Base-by-base conservation (phyloP, 345 rosid species). In the Pistacia atlantica region DNA sequence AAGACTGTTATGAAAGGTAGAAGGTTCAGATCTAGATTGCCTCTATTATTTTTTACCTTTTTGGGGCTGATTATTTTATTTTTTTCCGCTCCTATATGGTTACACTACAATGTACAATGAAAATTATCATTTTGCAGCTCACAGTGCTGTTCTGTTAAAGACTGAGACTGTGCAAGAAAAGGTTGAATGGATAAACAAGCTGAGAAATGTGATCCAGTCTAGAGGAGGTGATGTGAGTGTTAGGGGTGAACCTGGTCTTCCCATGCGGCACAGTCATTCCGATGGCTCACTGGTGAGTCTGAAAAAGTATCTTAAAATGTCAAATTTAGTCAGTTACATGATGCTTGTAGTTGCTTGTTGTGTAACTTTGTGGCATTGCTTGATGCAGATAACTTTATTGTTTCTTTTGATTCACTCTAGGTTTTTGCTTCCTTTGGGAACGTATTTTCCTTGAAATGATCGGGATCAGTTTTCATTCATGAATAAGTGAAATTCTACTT, bases 1-100 rank as follows among this genome's bases (percentile, higher is more conserved):
- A 94, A 96, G 87, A 92, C 97, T 64, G 95, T 96, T 80, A 62
- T 96, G 75, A 96, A 96, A 90, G 97, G 99, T 94, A 78, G 25
- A 25, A 25, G 25, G 25, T 25, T 25, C 25, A 25, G 25, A 25
- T 25, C 51, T 72, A 20, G 52, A 60, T 69, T 80, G 42, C 55
- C 61, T 42, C 5, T 42, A 4, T 42, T 5, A 4, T 42, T 42
- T 42, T 20, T 70, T 37, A 69, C 66, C 66, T 69, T 38, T 59
- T 48, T 72, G 75, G 62, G 9, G 57, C 13, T 73, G n/a, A 17
- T 9, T 46, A 22, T 37, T 37, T 11, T 25, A 0, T 33, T 33
- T 4, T 56, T 82, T 48, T 67, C 42, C 7, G 71, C 52, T 65
- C 12, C 20, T 63, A 22, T 62, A 4, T 60, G 48, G 38, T 62